Evolutionary conservation across 345 rosid species (phyloP).

Genomic region (Rhodamnia rubescens): DNA sequence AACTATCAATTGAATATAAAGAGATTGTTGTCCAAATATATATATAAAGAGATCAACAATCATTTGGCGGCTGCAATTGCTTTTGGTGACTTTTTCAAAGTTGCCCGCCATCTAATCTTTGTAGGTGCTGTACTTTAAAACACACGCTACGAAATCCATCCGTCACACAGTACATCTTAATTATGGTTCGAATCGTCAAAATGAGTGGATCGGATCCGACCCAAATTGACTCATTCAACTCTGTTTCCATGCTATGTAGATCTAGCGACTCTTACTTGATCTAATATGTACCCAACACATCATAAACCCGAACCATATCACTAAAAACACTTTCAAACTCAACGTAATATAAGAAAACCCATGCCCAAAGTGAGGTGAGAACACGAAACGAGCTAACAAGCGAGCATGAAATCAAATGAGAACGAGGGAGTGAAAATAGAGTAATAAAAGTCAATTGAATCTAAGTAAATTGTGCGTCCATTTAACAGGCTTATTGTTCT

Average conservation of each 20-base stretch:
- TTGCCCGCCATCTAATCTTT: background rate
- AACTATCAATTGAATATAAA: too few species aligned
- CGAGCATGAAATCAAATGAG: accelerated
- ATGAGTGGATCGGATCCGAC: accelerated
- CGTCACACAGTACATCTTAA: too few species aligned
- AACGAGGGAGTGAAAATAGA: accelerated
- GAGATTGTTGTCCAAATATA: too few species aligned
- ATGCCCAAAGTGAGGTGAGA: background rate
- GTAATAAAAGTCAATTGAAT: background rate
- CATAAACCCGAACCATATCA: accelerated
- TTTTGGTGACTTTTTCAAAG: background rate
- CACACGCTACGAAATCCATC: background rate
- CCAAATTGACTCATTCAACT: background rate
- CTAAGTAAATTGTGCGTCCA: background rate
- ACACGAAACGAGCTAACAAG: too few species aligned
- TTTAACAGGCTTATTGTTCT: accelerated
- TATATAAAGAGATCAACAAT: background rate
- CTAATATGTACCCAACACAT: accelerated
- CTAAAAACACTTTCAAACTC: background rate
- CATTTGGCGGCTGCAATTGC: background rate
- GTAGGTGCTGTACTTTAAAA: background rate
- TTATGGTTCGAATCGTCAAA: accelerated
- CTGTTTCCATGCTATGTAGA: accelerated
- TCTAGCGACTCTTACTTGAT: background rate
- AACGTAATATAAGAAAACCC: background rate